Conservation (phyloP, 108 stramenopile genomes). For the Poteriospumella lacustris region DNA sequence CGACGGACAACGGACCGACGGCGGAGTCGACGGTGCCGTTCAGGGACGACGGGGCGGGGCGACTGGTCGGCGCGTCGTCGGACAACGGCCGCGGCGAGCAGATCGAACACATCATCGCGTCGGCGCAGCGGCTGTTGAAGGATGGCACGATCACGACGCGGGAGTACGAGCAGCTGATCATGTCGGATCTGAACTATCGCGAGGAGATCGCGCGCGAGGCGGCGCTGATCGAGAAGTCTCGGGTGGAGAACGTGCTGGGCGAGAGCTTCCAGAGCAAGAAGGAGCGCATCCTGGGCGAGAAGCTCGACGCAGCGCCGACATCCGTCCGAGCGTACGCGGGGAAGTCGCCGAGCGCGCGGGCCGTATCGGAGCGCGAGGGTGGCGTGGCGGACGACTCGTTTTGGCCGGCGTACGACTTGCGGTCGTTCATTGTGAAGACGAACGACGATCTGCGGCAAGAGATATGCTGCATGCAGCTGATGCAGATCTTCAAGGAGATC, state of each 20-base stretch:
- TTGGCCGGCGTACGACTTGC: constrained; percentile 74
- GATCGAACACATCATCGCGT: neutral
- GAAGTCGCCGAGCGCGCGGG: too few relatives aligned
- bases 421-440: constrained; percentile 90
- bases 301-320: constrained; percentile 58
- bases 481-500: constrained; percentile 79
- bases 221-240: constrained; percentile 38
- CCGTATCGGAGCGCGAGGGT: too few relatives aligned
- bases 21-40: too few relatives aligned
- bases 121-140: constrained; percentile 20
- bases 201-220: constrained; percentile 37
- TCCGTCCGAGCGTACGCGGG: neutral
- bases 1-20: too few relatives aligned
- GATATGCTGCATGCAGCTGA: constrained; percentile 87
- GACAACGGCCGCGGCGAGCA: neutral
- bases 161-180: constrained; percentile 43
- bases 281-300: constrained; percentile 69
- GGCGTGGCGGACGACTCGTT: neutral
- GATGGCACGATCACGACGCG: constrained; percentile 35
- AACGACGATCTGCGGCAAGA: constrained; percentile 97
- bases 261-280: constrained; percentile 89
- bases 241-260: constrained; percentile 60
- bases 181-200: constrained; percentile 34
- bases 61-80: neutral
- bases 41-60: neutral